Percentiles rank a stretch among this genome's conserved stretches.
Evolutionary conservation across 495 filamentous ascomycete genomes (phyloP).

Genomic region (Hyaloscypha hepaticicola): DNA sequence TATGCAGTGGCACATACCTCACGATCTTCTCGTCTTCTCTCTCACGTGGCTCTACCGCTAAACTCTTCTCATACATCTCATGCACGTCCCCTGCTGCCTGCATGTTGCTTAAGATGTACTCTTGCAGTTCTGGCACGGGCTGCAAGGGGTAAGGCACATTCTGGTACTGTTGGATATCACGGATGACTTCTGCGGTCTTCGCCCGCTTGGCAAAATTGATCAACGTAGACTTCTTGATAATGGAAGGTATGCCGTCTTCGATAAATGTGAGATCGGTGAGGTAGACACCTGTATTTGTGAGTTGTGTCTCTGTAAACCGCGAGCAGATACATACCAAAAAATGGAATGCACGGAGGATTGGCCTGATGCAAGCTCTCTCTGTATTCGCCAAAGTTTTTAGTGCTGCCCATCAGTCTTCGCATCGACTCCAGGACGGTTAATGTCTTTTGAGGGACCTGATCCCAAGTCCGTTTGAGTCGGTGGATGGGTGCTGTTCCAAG

Average conservation of each 20-base stretch:
- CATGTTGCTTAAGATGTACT: constrained; percentile 96
- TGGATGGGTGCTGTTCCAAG: constrained; percentile 92
- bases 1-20: constrained; percentile 46
- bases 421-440: constrained; percentile 79
- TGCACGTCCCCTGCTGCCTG: constrained; percentile 91
- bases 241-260: constrained; percentile 93
- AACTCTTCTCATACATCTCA: constrained; percentile 97
- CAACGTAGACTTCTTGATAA: constrained; percentile 89
- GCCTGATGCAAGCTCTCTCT: constrained; percentile 87
- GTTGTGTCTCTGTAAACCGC: not conserved
- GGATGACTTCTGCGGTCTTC: constrained; percentile 96
- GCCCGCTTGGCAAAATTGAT: constrained; percentile 99
- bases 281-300: constrained; percentile 72
- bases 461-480: constrained; percentile 92
- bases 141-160: constrained; percentile 91
- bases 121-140: constrained; percentile 87
- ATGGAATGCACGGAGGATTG: constrained; percentile 96
- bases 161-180: constrained; percentile 97
- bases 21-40: constrained; percentile 85
- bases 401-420: constrained; percentile 94
- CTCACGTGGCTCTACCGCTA: constrained; percentile 90
- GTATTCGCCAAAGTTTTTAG: constrained; percentile 97
- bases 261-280: constrained; percentile 98
- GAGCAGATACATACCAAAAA: constrained; percentile 71
- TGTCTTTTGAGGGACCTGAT: constrained; percentile 82